phyloP scores from a whole-genome alignment of 805 yeast genomes.

The Teunomyces kruisii region DNA sequence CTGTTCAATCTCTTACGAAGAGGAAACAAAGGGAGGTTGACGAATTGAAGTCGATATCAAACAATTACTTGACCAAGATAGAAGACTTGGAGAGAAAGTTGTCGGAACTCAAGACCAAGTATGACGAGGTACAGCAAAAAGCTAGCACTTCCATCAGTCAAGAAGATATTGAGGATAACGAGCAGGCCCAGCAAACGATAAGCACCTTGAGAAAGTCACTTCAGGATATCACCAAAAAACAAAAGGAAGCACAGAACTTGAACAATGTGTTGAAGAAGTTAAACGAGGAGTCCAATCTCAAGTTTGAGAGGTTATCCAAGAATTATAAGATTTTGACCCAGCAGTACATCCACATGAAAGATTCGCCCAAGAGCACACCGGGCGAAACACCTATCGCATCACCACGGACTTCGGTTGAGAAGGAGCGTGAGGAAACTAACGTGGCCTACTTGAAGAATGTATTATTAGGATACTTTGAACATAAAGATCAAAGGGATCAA shows the following conservation, averaged over 20 bases:
- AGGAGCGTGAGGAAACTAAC: constrained; percentile 27
- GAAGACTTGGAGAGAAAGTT: constrained; percentile 35
- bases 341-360: constrained; percentile 47
- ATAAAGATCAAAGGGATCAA: constrained; percentile 84
- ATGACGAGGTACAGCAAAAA: constrained; percentile 3
- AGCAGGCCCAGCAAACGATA: constrained; percentile 29
- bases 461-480: constrained; percentile 86
- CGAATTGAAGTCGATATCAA: constrained; percentile 45
- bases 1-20: constrained; percentile 45
- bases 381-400: constrained; percentile 9
- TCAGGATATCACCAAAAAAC: constrained; percentile 47
- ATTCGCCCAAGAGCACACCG: constrained; percentile 8
- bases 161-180: constrained; percentile 11
- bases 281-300: constrained; percentile 67
- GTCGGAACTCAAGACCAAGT: constrained; percentile 18
- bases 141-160: constrained; percentile 1
- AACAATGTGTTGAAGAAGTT: constrained; percentile 55
- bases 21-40: constrained; percentile 67
- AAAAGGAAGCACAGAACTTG: constrained; percentile 55
- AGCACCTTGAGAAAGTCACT: constrained; percentile 55
- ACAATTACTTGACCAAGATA: constrained; percentile 42
- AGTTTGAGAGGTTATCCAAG: constrained; percentile 66
- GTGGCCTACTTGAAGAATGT: constrained; percentile 86
- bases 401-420: constrained; percentile 18
- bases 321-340: constrained; percentile 64